Conservation (phyloP, 768 basidiomycete genomes). For the Dacryopinax spathularia region DNA sequence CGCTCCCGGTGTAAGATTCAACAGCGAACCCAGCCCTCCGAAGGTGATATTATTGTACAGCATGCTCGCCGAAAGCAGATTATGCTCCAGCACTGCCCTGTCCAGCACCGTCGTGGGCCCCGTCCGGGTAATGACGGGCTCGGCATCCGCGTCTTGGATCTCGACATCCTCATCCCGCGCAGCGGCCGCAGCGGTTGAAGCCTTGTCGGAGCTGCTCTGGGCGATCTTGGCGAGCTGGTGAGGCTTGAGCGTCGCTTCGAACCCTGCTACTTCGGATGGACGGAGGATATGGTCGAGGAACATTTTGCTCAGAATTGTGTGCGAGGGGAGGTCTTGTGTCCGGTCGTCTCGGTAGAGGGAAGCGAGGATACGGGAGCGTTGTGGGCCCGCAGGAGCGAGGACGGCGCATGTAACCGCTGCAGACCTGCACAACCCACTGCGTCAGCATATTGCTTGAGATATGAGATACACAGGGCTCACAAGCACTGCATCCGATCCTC, state of each 20-base stretch:
- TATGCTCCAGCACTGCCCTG: slow-evolving; percentile 97
- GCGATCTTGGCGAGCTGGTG: slow-evolving; percentile 91
- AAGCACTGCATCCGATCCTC: slow-evolving; percentile 83
- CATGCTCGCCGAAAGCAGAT: slow-evolving; percentile 87
- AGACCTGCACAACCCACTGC: slow-evolving; percentile 32
- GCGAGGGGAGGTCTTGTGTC: slow-evolving; percentile 58
- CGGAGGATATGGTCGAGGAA: slow-evolving; percentile 95
- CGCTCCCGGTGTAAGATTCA: slow-evolving; percentile 79
- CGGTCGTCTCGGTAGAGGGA: slow-evolving; percentile 91
- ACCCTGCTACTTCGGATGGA: slow-evolving; percentile 73
- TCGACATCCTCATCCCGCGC: slow-evolving; percentile 37
- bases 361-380: slow-evolving; percentile 82
- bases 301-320: slow-evolving; percentile 93
- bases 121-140: slow-evolving; percentile 59
- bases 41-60: slow-evolving; percentile 98
- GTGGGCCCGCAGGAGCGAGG: slow-evolving; percentile 91
- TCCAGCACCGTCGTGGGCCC: slow-evolving; percentile 94
- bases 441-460: neutral
- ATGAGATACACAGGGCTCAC: slow-evolving; percentile 33
- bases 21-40: slow-evolving; percentile 73
- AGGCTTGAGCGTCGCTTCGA: slow-evolving; percentile 70
- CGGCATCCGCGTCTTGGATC: slow-evolving; percentile 26
- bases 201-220: slow-evolving; percentile 52
- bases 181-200: slow-evolving; percentile 55
- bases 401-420: slow-evolving; percentile 94